Evolutionary conservation across 208 protist species (phyloP), one percentile per base, ranked within the genome.

Genomic region (Trypanosoma brucei): DNA sequence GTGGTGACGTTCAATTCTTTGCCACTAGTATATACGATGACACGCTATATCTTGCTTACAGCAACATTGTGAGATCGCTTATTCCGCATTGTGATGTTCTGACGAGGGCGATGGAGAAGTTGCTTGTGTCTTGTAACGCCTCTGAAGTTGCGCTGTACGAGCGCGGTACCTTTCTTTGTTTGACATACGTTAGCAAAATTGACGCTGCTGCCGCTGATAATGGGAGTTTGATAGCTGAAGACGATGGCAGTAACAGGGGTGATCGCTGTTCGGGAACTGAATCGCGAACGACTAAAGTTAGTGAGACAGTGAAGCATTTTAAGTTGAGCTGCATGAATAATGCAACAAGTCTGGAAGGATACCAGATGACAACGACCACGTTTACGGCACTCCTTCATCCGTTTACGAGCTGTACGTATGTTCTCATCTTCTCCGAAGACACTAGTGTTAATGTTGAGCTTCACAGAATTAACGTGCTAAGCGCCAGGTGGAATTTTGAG

Each of bases 21-120:
- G 77, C 72, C 52, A 99, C 98, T 2, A 98, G 93, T 44, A 99
- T 99, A 59, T 99, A 98, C 98, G 97, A 98, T 55, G 97, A 99
- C 74, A 98, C 97, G 0, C 83, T 99, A 1, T 99, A 99, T 80
- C 84, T 96, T 11, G 94, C 93, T 35, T 96, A 95, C 79, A 91
- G 91, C 59, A 85, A 84, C 7, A 97, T 99, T 48, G 96, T 98
- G 49, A 96, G 98, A 52, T 96, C 96, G 11, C 85, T 99, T 6
- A 95, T 99, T 66, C 97, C 98, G 9, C 98, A 99, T 67, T 79
- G 98, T 8, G 76, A 93, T 14, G 59, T 87, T 8, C 78, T 99
- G 2, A 84, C 98, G 63, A 55, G 71, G 22, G 88, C 96, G 31
- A 88, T 99, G 54, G 69, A 90, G 34, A 86, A 84, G 36, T 96